phyloP scores from a whole-genome alignment of 2,329 filamentous ascomycete genomes.

The Lizonia empirigonia region DNA sequence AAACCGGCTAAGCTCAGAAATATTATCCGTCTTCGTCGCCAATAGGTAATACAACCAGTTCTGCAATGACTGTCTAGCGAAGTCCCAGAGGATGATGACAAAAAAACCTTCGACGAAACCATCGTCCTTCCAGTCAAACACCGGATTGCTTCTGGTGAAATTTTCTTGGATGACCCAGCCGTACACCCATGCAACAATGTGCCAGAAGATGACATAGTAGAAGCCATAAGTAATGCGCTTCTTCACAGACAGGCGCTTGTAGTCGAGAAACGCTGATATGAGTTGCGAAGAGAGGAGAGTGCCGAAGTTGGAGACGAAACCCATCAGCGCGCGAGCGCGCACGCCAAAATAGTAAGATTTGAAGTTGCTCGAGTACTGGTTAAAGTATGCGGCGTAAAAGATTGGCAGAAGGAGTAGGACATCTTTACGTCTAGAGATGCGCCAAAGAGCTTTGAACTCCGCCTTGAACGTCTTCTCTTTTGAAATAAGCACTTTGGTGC shows the following conservation, averaged over 20 bases:
- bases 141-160: conserved; percentile 52
- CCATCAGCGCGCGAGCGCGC: conserved; percentile 55
- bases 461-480: conserved; percentile 49
- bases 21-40: conserved; percentile 61
- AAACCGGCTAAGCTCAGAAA: conserved; percentile 56
- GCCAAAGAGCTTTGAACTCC: conserved; percentile 49
- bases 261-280: conserved; percentile 55
- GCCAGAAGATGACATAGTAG: conserved; percentile 54
- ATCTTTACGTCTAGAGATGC: conserved; percentile 35
- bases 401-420: conserved; percentile 51
- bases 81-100: conserved; percentile 57
- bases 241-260: conserved; percentile 47
- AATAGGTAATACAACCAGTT: conserved; percentile 64
- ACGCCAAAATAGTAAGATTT: conserved; percentile 57
- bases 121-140: conserved; percentile 48
- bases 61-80: conserved; percentile 59
- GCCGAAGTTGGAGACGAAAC: conserved; percentile 52
- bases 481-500: conserved; percentile 47
- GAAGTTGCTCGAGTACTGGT: conserved; percentile 56
- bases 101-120: conserved; percentile 58
- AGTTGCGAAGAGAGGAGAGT: conserved; percentile 53
- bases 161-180: conserved; percentile 61
- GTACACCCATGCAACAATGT: conserved; percentile 59
- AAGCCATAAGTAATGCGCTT: conserved; percentile 53
- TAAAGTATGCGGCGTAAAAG: conserved; percentile 55